Conservation (phyloP, 371 early-diverging fungal genomes). For the Nematocida homosporus region DNA sequence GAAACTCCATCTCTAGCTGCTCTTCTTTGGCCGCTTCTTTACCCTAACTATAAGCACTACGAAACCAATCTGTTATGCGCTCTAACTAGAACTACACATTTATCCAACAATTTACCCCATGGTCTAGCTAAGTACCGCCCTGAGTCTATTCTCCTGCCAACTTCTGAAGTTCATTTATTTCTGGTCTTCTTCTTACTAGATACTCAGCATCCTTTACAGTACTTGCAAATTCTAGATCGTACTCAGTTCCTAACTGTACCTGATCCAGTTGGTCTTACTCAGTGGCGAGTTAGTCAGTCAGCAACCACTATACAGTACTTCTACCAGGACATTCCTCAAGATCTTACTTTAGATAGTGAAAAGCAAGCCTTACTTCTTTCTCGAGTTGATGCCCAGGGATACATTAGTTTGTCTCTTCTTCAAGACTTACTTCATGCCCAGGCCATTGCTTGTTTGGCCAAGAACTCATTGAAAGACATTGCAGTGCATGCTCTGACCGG, state of each 20-base stretch:
- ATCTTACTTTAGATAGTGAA: neutral
- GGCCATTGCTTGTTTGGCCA: neutral
- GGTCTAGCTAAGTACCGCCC: neutral
- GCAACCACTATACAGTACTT: no score
- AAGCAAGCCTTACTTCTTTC: neutral
- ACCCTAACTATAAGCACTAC: slow-evolving; percentile 15
- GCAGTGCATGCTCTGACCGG: slow-evolving; percentile 7
- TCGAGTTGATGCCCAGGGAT: neutral
- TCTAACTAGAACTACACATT: neutral
- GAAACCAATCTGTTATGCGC: slow-evolving; percentile 19
- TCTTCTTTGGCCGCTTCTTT: slow-evolving; percentile 2
- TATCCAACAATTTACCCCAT: slow-evolving; percentile 6
- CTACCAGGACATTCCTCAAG: slow-evolving; percentile 1
- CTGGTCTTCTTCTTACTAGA: slow-evolving; percentile 11
- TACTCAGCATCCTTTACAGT: slow-evolving; percentile 36
- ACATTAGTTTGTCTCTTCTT: neutral
- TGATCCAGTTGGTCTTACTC: neutral
- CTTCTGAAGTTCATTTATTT: slow-evolving; percentile 14
- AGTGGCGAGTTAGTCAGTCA: neutral
- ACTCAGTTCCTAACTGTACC: neutral
- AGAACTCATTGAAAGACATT: neutral
- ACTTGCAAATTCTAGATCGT: slow-evolving; percentile 31
- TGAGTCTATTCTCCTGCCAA: neutral
- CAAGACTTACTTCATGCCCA: neutral
- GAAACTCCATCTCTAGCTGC: neutral